Base-by-base conservation (phyloP, 2,329 filamentous ascomycete species). In the Aureobasidium sp. region DNA sequence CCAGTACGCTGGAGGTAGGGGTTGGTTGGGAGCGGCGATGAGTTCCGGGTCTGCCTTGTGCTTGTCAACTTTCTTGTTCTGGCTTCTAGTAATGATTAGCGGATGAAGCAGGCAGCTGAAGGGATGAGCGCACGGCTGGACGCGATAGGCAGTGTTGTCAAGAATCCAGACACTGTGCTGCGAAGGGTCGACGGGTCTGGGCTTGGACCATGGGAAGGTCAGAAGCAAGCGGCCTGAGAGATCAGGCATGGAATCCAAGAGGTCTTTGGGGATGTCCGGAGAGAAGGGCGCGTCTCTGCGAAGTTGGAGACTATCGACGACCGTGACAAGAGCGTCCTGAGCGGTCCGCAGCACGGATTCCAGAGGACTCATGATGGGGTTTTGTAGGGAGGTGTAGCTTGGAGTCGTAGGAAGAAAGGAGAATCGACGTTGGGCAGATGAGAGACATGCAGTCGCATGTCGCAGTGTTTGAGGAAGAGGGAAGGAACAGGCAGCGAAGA, bases 101-200 rank as follows among this genome's bases (percentile, higher is more conserved):
- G 40, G 3, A 6, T 21, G 17, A 5, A 8, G 8, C n/a, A 23
- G 38, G 15, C 13, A 17, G 37, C 35, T 19, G 3, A 11, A 25
- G 27, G 17, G 17, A 7, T 1, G 6, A n/a, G 47, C 51, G 23
- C 9, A 60, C 57, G 38, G 31, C 10, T 47, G 46, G 33, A 60
- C 27, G 21, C 84, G 83, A 71, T 87, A 93, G 4, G 91, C 92
- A 2, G 89, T 93, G 69, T 94, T 96, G 76, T 97, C 91, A 50
- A 96, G 78, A 8, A 96, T 77, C 93, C 93, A 96, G 42, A 96
- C 85, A 15, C 83, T 84, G 71, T 96, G 88, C 53, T 78, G 73
- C n/a, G 82, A 75, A 17, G 79, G 77, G 59, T 84, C 81, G 49
- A 90, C 81, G 6, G 69, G 65, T 49, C 67, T 63, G 3, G 53